Base-by-base conservation (phyloP, 306 rosid genomes). In the Lithocarpus polystachyus region DNA sequence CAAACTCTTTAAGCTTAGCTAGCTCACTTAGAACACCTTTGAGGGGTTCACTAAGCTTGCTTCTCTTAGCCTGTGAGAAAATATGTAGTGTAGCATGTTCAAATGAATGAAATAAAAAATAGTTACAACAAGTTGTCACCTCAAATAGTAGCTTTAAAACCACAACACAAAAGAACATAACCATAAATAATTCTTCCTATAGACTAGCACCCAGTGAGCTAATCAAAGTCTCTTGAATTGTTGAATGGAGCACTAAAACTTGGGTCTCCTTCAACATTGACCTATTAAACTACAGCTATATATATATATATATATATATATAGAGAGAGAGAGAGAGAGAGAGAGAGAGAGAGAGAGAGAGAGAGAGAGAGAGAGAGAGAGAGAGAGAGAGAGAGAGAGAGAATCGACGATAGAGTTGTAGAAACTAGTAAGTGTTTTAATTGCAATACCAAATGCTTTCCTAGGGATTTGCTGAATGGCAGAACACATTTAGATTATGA, bases 11-110 rank as follows among this genome's bases (percentile, higher is more conserved):
- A 59, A 88, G 75, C 86, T 84, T 88, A 2, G 85, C 80, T 70
- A 94, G 94, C 82, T 91, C 92, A 10, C 72, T 82, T 76, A 91
- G 52, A 24, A 86, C 87, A 37, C 82, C 86, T 61, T 87, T 85
- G 62, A 94, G 84, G 55, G 90, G 79, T 62, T 82, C 80, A 20
- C 54, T 72, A 61, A 82, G 84, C 72, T 52, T 20, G 73, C 75
- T 87, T 79, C 83, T 89, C 87, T 78, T 89, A 26, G 74, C 80
- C 99, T 94, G 88, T 45, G 69, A 85, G 75, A 40, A 40, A 40
- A 74, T 78, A 12, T 5, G 24, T 78, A 76, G 31, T 57, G 56
- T 54, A 51, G 60, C 74, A 79, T 29, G 68, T 74, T 78, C 71
- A 56, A 26, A 74, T 37, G 57, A 56, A 51, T 60, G 8, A 69